Percentiles rank a stretch among this genome's conserved stretches.
These are phyloP conservation scores for Nitzschia sp. DNA, from an alignment of 108 stramenopile genomes.

Conservation along the genomic window DNA sequence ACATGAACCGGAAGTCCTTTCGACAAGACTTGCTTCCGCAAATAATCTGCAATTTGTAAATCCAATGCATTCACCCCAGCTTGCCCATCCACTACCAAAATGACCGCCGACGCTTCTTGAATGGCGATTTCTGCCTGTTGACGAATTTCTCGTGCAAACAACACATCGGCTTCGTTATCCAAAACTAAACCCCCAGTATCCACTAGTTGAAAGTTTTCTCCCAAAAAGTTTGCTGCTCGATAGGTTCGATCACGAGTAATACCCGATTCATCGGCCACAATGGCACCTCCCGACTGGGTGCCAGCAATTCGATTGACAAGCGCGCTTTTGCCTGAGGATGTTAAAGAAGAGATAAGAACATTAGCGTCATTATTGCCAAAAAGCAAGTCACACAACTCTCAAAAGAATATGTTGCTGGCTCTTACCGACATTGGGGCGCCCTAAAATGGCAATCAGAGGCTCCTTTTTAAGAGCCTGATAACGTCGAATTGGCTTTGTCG, in stretches of 20 bases:
- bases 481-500: conserved; percentile 35
- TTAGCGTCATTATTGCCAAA: too few relatives aligned
- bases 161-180: conserved; percentile 83
- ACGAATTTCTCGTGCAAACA: conserved; percentile 93
- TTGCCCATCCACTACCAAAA: conserved; percentile 94
- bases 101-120: conserved; percentile 84
- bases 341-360: too few relatives aligned
- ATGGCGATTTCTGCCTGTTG: conserved; percentile 95
- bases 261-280: conserved; percentile 94
- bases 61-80: conserved; percentile 85
- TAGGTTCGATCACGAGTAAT: conserved; percentile 97
- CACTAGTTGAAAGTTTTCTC: conserved; percentile 89
- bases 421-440: conserved; percentile 99
- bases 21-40: conserved; percentile 73
- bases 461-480: conserved; percentile 36
- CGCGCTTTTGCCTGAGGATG: too few relatives aligned
- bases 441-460: conserved; percentile 91
- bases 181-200: conserved; percentile 97
- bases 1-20: conserved; percentile 83
- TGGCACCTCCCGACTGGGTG: conserved; percentile 86
- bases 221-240: conserved; percentile 87
- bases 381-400: too few relatives aligned
- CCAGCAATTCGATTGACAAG: conserved; percentile 93
- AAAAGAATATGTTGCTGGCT: too few relatives aligned
- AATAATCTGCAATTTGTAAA: conserved; percentile 83